Evolutionary conservation across 257 asterid species (phyloP).

Genomic region (Rehmannia glutinosa): DNA sequence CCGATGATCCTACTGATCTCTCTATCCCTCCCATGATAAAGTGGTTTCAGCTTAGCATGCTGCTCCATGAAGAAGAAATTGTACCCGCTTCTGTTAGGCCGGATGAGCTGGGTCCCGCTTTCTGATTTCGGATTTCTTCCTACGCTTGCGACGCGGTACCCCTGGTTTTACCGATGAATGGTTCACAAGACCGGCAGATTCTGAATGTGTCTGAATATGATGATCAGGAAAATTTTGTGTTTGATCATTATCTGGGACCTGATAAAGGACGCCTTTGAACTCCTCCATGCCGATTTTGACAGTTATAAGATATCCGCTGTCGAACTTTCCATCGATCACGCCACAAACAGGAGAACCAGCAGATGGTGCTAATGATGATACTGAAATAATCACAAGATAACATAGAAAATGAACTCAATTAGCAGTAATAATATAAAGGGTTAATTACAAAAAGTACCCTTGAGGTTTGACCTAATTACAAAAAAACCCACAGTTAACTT

Average conservation of each 20-base stretch:
- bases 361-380: conserved; percentile 24
- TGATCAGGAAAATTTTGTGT: conserved; percentile 12
- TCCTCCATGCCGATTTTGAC: conserved; percentile 68
- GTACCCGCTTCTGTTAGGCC: conserved; percentile 89
- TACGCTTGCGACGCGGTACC: conserved; percentile 49
- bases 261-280: conserved; percentile 77
- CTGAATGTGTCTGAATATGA: conserved; percentile 20
- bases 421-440: too few species aligned
- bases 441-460: too few species aligned
- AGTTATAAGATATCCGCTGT: conserved; percentile 78
- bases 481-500: too few species aligned
- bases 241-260: conserved; percentile 24
- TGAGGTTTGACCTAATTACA: too few species aligned
- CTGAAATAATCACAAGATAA: conserved; percentile 16
- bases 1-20: conserved; percentile 88
- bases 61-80: conserved; percentile 91
- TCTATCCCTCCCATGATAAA: conserved; percentile 61
- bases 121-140: conserved; percentile 68
- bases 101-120: conserved; percentile 88
- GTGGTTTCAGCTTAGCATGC: conserved; percentile 70
- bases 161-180: conserved; percentile 26
- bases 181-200: conserved; percentile 6
- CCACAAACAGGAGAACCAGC: conserved; percentile 49
- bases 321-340: conserved; percentile 85
- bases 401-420: too few species aligned